Evolutionary conservation across 1,284 basidiomycete species (phyloP).

Genomic region (Golubevia pallescens): DNA sequence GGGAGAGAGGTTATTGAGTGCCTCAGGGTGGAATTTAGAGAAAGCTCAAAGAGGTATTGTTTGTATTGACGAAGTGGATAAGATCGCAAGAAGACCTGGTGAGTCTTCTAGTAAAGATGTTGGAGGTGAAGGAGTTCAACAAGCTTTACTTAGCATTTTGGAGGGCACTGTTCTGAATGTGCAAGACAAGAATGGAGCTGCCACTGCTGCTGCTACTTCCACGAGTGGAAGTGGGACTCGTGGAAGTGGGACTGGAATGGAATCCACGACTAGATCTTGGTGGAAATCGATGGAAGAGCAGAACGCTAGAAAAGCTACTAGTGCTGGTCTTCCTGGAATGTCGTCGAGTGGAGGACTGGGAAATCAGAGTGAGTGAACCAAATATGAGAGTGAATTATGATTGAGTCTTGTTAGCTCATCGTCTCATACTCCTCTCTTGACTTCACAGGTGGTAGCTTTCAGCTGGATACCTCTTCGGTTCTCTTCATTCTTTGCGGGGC

Average conservation of each 20-base stretch:
- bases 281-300: not conserved
- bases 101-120: slow-evolving; percentile 78
- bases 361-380: too few relatives aligned
- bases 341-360: too few relatives aligned
- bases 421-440: too few relatives aligned
- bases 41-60: slow-evolving; percentile 73
- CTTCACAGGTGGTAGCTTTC: too few relatives aligned
- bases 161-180: slow-evolving; percentile 86
- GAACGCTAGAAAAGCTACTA: not conserved
- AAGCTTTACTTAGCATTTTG: slow-evolving; percentile 86
- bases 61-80: slow-evolving; percentile 95
- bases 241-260: too few relatives aligned
- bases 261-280: too few relatives aligned
- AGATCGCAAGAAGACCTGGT: slow-evolving; percentile 76
- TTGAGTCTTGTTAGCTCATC: too few relatives aligned
- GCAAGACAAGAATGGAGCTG: slow-evolving; percentile 70
- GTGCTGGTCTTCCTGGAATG: not conserved
- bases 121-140: slow-evolving; percentile 93
- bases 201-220: too few relatives aligned
- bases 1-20: slow-evolving; percentile 27
- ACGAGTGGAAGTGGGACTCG: too few relatives aligned
- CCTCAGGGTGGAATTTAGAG: slow-evolving; percentile 25
- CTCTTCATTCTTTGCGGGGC: slow-evolving; percentile 90
- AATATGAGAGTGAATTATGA: too few relatives aligned
- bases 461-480: too few relatives aligned